Conservation (phyloP, 2,329 filamentous ascomycete species). For the Arthrobotrys iridis region DNA sequence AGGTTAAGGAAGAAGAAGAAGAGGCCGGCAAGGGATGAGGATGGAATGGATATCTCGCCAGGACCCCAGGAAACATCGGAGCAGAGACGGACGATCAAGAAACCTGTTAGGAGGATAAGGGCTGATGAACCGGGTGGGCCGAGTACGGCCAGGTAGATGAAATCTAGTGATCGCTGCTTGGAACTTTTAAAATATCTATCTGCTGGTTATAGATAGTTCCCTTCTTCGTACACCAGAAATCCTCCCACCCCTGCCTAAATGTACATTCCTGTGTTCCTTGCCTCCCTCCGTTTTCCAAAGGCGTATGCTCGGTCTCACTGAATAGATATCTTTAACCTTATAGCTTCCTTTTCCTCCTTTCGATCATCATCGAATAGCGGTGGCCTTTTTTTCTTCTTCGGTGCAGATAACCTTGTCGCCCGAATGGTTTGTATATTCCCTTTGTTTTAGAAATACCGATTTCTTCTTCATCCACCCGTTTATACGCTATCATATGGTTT, state of each 20-base stretch:
- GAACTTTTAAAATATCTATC: not conserved
- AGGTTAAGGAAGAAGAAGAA: conserved; percentile 54
- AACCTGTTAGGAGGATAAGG: conserved; percentile 51
- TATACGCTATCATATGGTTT: not conserved
- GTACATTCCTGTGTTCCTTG: conserved; percentile 1
- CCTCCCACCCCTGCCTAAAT: not conserved
- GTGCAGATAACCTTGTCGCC: not conserved
- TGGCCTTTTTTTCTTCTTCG: not conserved
- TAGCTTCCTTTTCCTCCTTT: conserved; percentile 6
- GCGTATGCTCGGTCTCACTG: conserved; percentile 41
- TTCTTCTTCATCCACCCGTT: not conserved
- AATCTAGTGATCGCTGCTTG: not conserved
- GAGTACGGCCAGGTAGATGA: conserved; percentile 6
- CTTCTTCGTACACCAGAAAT: not conserved
- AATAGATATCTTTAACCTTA: conserved; percentile 40
- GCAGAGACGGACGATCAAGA: conserved; percentile 44
- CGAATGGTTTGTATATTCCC: conserved; percentile 36
- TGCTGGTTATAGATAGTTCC: not conserved
- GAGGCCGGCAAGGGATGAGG: conserved; percentile 24
- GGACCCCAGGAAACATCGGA: conserved; percentile 38
- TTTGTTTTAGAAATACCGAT: conserved; percentile 20
- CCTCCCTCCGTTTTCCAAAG: not conserved
- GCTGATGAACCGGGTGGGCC: conserved; percentile 20
- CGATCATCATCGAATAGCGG: too few species aligned
- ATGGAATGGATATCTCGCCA: conserved; percentile 51